Conservation (phyloP, 2,329 filamentous ascomycete species). For the Nakataea oryzae region DNA sequence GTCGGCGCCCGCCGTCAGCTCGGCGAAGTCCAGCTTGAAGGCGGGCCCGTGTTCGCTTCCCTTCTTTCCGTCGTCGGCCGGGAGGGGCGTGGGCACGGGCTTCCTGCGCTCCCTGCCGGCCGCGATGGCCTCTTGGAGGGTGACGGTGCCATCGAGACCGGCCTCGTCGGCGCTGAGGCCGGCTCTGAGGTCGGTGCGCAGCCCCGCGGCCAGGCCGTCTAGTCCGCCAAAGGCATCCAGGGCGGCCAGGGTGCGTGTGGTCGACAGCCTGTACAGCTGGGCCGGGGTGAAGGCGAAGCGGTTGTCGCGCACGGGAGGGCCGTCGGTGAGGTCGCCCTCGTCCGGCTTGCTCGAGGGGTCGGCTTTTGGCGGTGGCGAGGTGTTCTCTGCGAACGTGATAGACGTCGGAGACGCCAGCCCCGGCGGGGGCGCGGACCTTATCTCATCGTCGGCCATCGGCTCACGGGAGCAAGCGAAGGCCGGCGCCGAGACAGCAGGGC, state of each 20-base stretch:
- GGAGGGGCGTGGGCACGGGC: neutral
- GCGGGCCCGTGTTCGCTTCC: neutral
- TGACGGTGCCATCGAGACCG: neutral
- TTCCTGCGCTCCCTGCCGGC: neutral
- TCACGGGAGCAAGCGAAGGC: neutral
- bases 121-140: neutral
- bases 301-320: conserved; percentile 2
- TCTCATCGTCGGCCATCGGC: conserved; percentile 1
- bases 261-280: conserved; percentile 1
- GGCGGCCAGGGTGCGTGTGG: neutral
- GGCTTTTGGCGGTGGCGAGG: neutral
- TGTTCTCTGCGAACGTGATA: neutral
- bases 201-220: conserved; percentile 1
- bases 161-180: conserved; percentile 3
- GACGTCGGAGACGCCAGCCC: neutral
- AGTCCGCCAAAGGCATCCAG: conserved; percentile 3
- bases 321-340: neutral
- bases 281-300: conserved; percentile 3
- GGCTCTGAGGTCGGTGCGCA: conserved; percentile 2
- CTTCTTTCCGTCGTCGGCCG: neutral
- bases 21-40: conserved; percentile 2
- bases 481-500: neutral
- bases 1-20: neutral
- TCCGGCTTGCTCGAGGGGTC: neutral
- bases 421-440: neutral